Evolutionary conservation across 2,329 filamentous ascomycete genomes (phyloP), one percentile per base, ranked within the genome.

Genomic region (Aspergillus caelatus): DNA sequence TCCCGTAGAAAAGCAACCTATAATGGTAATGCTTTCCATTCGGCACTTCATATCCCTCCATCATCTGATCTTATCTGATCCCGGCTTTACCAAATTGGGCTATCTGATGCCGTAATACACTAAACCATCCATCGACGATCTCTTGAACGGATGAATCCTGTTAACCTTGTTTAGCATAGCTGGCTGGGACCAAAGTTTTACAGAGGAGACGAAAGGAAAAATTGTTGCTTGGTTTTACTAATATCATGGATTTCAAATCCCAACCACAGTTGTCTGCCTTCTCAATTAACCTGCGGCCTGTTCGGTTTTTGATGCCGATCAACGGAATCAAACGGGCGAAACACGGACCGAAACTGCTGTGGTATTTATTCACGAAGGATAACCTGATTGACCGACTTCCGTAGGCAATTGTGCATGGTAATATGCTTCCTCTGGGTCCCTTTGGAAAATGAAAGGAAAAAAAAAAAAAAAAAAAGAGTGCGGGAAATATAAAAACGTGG

Each of bases 11-110:
- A 43, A 32, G 21, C 52, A 32, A 54, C 52, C 52, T 23, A 12
- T 54, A 54, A 54, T 54, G 52, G 52, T 28, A 39, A 55, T 39
- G 14, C 52, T 55, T 57, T 46, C 23, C 34, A 45, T 39, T 58
- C 65, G 63, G 65, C 57, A 65, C 41, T 52, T 54, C n/a, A 41
- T 48, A 39, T 64, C 46, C 57, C 64, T 61, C 57, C 62, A 58
- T 67, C 64, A 58, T 57, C 65, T 69, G 67, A 70, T 71, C 70
- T 71, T 71, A 71, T 71, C 70, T 70, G 70, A 71, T 71, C 62
- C 41, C 62, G 39, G 43, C 63, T 60, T 67, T 65, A 61, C 68
- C 64, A 11, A 21, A 62, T 68, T 52, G 26, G 58, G 61, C 39
- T 56, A 55, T 52, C 53, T 57, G 32, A 59, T 60, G 55, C 58